These are phyloP conservation scores for Microascus cirrosus DNA, from an alignment of 2,329 filamentous ascomycete species.

Conservation along the genomic window DNA sequence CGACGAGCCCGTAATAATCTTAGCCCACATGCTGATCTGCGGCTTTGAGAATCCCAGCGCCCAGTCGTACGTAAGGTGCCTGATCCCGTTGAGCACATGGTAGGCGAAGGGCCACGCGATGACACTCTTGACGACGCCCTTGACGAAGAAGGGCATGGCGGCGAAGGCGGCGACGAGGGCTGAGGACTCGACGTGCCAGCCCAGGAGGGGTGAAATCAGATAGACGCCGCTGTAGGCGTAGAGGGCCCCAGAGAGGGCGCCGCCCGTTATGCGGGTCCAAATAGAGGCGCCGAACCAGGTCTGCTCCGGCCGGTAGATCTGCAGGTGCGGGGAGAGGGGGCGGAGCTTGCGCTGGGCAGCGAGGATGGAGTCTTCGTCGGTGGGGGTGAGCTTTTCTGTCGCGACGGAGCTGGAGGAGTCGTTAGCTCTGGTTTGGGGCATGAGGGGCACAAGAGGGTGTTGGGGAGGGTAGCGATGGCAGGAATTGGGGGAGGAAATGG, in stretches of 20 bases:
- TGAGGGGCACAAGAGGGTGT: neutral
- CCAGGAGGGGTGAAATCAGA: slow-evolving; percentile 66
- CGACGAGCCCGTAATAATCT: slow-evolving; percentile 33
- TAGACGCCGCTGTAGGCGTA: slow-evolving; percentile 77
- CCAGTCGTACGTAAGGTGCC: slow-evolving; percentile 43
- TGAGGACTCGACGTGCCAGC: slow-evolving; percentile 47
- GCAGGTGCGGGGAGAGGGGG: slow-evolving; percentile 74
- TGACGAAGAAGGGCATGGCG: slow-evolving; percentile 45
- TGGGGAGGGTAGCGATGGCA: neutral
- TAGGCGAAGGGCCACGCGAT: slow-evolving; percentile 49
- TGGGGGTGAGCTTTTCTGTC: slow-evolving; percentile 43
- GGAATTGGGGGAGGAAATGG: neutral
- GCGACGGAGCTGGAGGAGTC: slow-evolving; percentile 33
- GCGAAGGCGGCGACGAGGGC: slow-evolving; percentile 51
- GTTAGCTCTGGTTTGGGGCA: slow-evolving; percentile 4
- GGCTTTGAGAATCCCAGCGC: slow-evolving; percentile 38
- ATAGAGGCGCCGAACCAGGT: slow-evolving; percentile 67
- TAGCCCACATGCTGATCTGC: slow-evolving; percentile 32
- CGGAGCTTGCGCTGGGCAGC: slow-evolving; percentile 69
- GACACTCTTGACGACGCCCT: slow-evolving; percentile 44
- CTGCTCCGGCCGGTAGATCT: slow-evolving; percentile 78
- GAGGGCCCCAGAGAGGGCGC: slow-evolving; percentile 56
- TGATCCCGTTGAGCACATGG: slow-evolving; percentile 43
- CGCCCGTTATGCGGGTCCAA: slow-evolving; percentile 78
- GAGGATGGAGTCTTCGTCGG: slow-evolving; percentile 54